Percentiles rank a stretch among this genome's conserved stretches.
Evolutionary conservation across 2,329 filamentous ascomycete species (phyloP).

Genomic region (Chaetothyriales sp.): DNA sequence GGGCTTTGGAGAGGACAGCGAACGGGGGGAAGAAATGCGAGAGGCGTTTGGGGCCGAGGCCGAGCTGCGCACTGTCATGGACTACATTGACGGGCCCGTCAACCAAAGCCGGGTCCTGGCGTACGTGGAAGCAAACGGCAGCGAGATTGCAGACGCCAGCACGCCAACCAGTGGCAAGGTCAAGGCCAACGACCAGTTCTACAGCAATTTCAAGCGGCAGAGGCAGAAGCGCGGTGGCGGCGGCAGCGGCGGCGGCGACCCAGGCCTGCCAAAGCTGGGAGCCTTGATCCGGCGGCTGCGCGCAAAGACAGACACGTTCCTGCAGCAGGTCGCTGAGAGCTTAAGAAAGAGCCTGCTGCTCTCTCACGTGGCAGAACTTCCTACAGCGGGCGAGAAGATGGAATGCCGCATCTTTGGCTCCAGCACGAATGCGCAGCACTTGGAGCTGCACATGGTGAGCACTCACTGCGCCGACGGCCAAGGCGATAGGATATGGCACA

Average conservation of each 20-base stretch:
- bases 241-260: slow-evolving; percentile 32
- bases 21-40: slow-evolving; percentile 53
- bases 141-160: slow-evolving; percentile 4
- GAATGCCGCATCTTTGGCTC: not conserved
- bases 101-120: slow-evolving; percentile 22
- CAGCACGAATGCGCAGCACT: not conserved
- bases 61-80: slow-evolving; percentile 57
- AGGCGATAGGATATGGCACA: not conserved
- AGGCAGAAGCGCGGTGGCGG: slow-evolving; percentile 30
- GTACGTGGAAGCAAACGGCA: slow-evolving; percentile 22
- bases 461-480: not conserved
- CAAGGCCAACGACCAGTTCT: slow-evolving; percentile 26
- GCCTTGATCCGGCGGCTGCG: slow-evolving; percentile 49
- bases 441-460: not conserved
- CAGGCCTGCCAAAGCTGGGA: slow-evolving; percentile 45
- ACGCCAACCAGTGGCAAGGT: not conserved
- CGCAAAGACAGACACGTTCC: slow-evolving; percentile 46
- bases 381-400: not conserved
- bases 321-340: slow-evolving; percentile 54
- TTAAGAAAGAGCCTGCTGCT: slow-evolving; percentile 57
- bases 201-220: slow-evolving; percentile 34
- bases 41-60: slow-evolving; percentile 48
- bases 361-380: slow-evolving; percentile 10
- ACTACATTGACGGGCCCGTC: slow-evolving; percentile 52
- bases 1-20: slow-evolving; percentile 46